Base-by-base conservation (phyloP, 179 eudicot genomes). In the Beta macrorhiza region DNA sequence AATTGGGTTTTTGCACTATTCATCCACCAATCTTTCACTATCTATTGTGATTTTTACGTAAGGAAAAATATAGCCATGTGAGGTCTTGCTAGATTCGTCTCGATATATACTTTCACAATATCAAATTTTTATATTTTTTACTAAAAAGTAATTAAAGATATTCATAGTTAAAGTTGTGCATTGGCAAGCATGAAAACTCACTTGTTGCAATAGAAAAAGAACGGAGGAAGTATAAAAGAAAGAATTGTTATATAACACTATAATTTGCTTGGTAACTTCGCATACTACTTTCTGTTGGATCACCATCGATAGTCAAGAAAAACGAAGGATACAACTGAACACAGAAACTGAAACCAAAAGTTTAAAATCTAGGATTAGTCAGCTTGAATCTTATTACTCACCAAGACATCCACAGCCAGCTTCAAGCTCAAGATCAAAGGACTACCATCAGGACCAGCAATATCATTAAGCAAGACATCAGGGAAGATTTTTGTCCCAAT, bases 391-490 rank as follows among this genome's bases (percentile, higher is more conserved):
- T 74, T 53, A 57, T 72, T 57, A 89, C 97, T 89, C 81, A 95
- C 98, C 97, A 95, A 85, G 74, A 95, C 98, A 89, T 95, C 98
- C 80, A 93, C 93, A 47, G 98, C 88, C 82, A 95, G 97, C 89
- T 93, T 95, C 89, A 95, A 86, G 89, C 98, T 92, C 67, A 95
- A 85, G 77, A 93, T 91, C 90, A 95, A 87, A 79, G 93, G 72
- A 86, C 87, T 92, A 71, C 91, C 97, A 67, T 93, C 95, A 79
- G 98, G 95, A 72, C 98, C 98, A 87, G 98, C 94, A 86, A 95
- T 91, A 42, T 95, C 98, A 91, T 95, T 95, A 32, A 95, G 98
- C 90, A 93, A 85, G 75, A 95, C 98, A 84, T 92, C 93, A 63
- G 98, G 98, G 79, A 93, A 95, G 80, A 89, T 58, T 68, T 89